Evolutionary conservation across 2,329 filamentous ascomycete species (phyloP).

Genomic region (Acarospora socialis): DNA sequence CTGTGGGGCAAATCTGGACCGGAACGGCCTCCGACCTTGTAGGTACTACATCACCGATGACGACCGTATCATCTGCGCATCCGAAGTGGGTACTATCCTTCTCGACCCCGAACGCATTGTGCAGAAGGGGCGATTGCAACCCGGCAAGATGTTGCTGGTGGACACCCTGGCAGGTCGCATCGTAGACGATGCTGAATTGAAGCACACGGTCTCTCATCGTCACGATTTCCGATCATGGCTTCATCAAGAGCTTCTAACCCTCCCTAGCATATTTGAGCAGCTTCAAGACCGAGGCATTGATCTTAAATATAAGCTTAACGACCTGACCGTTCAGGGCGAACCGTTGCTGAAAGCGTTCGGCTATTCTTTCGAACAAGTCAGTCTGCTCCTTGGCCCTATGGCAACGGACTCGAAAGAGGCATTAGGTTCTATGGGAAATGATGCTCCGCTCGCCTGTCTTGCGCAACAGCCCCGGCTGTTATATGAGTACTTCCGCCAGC

Average conservation of each 20-base stretch:
- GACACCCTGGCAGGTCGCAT: slow-evolving; percentile 84
- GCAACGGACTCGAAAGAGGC: slow-evolving; percentile 95
- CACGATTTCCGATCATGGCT: slow-evolving; percentile 84
- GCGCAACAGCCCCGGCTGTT: slow-evolving; percentile 78
- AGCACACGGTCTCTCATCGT: slow-evolving; percentile 71
- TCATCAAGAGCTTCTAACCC: slow-evolving; percentile 66
- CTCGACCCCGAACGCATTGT: slow-evolving; percentile 83
- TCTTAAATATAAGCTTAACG: slow-evolving; percentile 52
- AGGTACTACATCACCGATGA: slow-evolving; percentile 95
- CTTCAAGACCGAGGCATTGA: slow-evolving; percentile 43
- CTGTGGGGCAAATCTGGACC: slow-evolving; percentile 91
- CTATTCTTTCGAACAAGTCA: slow-evolving; percentile 92
- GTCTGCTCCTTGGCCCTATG: slow-evolving; percentile 83
- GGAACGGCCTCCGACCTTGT: slow-evolving; percentile 89
- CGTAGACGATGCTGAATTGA: slow-evolving; percentile 86
- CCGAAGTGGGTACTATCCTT: slow-evolving; percentile 84
- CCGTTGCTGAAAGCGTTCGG: slow-evolving; percentile 74
- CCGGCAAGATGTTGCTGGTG: slow-evolving; percentile 89
- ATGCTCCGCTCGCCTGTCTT: slow-evolving; percentile 81
- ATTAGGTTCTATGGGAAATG: slow-evolving; percentile 94
- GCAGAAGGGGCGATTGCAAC: slow-evolving; percentile 86
- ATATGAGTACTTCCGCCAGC: slow-evolving; percentile 93
- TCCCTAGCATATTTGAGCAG: slow-evolving; percentile 58
- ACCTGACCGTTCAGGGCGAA: slow-evolving; percentile 65
- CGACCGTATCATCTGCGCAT: slow-evolving; percentile 92